Evolutionary conservation across 2,329 filamentous ascomycete species (phyloP).

Genomic region (Trichoderma semiorbis): DNA sequence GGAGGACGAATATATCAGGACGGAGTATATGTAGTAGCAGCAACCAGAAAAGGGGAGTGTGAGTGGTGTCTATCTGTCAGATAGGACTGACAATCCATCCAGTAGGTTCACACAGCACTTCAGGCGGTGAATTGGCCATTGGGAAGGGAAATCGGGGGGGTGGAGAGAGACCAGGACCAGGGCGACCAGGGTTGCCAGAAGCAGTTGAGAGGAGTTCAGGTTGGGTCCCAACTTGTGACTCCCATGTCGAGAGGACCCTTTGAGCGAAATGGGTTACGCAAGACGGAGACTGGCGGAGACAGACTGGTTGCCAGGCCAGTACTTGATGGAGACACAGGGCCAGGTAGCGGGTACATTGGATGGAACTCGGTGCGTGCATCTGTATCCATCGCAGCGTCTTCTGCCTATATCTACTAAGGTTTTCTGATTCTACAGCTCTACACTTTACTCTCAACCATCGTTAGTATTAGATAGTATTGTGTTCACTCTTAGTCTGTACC

Average conservation of each 20-base stretch:
- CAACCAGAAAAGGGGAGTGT: constrained; percentile 8
- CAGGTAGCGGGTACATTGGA: background rate
- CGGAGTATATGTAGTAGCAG: constrained; percentile 9
- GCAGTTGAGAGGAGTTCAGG: background rate
- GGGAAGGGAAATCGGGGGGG: background rate
- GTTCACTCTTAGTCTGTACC: too few species aligned
- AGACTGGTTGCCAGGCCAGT: background rate
- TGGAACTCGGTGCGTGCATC: background rate
- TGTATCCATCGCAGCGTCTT: background rate
- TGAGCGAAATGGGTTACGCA: constrained; percentile 11
- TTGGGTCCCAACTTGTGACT: background rate
- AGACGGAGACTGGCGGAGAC: background rate
- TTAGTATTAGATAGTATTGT: too few species aligned
- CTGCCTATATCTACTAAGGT: background rate
- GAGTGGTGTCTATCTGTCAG: background rate
- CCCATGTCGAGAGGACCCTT: constrained; percentile 11
- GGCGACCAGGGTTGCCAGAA: background rate
- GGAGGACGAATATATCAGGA: background rate
- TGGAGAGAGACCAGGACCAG: background rate
- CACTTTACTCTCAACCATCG: background rate
- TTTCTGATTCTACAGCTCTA: background rate
- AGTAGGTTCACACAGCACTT: background rate
- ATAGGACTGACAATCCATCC: background rate
- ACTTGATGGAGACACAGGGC: background rate
- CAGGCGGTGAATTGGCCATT: constrained; percentile 9